These are phyloP conservation scores for Colletotrichum somersetense DNA, from an alignment of 2,329 filamentous ascomycete species.

Conservation along the genomic window DNA sequence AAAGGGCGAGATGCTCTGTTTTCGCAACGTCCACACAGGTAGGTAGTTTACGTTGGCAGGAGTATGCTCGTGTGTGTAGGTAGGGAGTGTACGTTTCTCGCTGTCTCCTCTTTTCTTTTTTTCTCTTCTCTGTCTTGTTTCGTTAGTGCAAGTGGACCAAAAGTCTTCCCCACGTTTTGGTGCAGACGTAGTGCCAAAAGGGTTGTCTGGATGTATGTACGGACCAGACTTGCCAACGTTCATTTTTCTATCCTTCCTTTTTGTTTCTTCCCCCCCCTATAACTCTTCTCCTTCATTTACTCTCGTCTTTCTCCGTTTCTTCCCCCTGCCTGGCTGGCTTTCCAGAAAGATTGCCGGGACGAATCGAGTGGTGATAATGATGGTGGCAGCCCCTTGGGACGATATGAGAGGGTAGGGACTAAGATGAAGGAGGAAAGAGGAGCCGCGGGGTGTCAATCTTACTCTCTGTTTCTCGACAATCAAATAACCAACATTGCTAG, in stretches of 20 bases:
- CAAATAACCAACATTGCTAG: conserved; percentile 1
- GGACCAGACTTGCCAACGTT: not conserved
- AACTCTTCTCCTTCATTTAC: not conserved
- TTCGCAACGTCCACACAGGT: not conserved
- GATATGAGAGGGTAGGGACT: conserved; percentile 1
- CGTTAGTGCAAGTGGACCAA: conserved; percentile 13
- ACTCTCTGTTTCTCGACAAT: conserved; percentile 5
- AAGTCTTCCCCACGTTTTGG: conserved; percentile 30
- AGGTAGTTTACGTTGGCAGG: conserved; percentile 5
- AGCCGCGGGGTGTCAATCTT: conserved; percentile 11
- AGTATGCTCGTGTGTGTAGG: conserved; percentile 22
- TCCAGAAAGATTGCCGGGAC: not conserved
- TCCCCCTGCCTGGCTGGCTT: not conserved
- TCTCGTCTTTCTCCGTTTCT: not conserved
- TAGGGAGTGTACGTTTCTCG: not conserved
- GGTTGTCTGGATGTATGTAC: not conserved
- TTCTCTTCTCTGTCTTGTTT: conserved; percentile 1
- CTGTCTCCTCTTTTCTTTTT: conserved; percentile 4
- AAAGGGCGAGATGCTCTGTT: conserved; percentile 40
- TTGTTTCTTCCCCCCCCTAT: not conserved
- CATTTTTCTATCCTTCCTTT: not conserved
- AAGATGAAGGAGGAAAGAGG: conserved; percentile 20
- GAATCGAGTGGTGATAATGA: not conserved
- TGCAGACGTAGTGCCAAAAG: conserved; percentile 28
- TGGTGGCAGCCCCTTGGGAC: conserved; percentile 13